Percentiles rank a stretch among this genome's conserved stretches.
Evolutionary conservation across 495 filamentous ascomycete genomes (phyloP).

Genomic region (Penicillium desertorum): DNA sequence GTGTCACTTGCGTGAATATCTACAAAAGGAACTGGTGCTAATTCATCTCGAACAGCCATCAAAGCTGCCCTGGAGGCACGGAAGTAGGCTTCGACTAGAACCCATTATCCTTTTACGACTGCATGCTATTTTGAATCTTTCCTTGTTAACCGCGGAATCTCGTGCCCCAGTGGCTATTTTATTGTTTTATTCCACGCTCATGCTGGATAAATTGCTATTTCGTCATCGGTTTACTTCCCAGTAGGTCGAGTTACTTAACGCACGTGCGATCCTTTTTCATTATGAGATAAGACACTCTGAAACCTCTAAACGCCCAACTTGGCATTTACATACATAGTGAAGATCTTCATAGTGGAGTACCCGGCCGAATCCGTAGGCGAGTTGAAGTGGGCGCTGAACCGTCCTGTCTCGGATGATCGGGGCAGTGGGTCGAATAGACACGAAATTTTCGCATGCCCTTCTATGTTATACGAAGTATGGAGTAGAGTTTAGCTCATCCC

Average conservation of each 20-base stretch:
- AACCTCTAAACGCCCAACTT: not conserved
- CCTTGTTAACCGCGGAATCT: not conserved
- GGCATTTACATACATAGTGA: not conserved
- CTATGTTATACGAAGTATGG: not conserved
- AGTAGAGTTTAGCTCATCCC: not conserved
- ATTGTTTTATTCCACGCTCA: not conserved
- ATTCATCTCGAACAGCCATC: constrained; percentile 31
- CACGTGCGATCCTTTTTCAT: not conserved
- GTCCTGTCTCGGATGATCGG: not conserved
- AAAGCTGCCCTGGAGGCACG: constrained; percentile 43
- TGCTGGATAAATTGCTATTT: not conserved
- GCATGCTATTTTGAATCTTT: not conserved
- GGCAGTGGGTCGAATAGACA: not conserved
- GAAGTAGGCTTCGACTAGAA: constrained; percentile 27
- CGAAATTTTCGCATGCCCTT: not conserved
- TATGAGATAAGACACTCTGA: not conserved
- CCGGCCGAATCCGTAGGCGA: not conserved
- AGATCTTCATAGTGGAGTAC: not conserved
- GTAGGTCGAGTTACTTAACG: not conserved
- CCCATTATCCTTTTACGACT: not conserved
- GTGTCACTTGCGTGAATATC: constrained; percentile 12
- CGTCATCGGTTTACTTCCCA: not conserved
- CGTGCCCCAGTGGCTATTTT: not conserved
- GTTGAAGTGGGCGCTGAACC: not conserved
- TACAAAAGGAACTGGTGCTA: not conserved